Evolutionary conservation across 768 basidiomycete genomes (phyloP).

Genomic region (Thelephora aurantiotincta): DNA sequence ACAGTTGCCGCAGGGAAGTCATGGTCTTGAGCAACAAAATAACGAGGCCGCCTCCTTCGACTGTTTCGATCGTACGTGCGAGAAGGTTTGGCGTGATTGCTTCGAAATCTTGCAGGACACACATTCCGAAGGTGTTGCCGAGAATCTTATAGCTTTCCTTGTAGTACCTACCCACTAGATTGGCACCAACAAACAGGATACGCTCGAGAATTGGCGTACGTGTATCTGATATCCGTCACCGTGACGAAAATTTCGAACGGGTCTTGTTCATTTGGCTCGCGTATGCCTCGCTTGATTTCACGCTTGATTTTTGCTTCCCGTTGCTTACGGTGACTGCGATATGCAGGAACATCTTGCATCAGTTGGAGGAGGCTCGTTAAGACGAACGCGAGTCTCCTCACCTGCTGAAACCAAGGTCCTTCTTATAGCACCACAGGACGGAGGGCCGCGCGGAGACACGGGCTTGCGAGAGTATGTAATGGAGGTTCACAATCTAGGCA

Average conservation of each 20-base stretch:
- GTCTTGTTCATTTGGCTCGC: conserved; percentile 90
- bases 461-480: conserved; percentile 88
- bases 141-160: conserved; percentile 95
- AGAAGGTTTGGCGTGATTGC: conserved; percentile 95
- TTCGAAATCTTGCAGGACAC: conserved; percentile 94
- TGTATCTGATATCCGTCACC: conserved; percentile 98
- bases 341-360: background rate
- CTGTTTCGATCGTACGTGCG: conserved; percentile 94
- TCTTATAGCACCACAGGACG: conserved; percentile 98
- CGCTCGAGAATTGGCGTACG: conserved; percentile 33
- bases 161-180: conserved; percentile 51
- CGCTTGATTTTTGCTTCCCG: conserved; percentile 93
- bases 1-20: conserved; percentile 82
- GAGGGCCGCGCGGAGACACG: conserved; percentile 80
- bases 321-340: conserved; percentile 80
- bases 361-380: background rate
- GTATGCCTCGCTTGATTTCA: conserved; percentile 86
- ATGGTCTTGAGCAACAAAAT: conserved; percentile 89
- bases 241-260: conserved; percentile 98
- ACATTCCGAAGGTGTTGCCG: conserved; percentile 96
- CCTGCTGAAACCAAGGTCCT: conserved; percentile 94
- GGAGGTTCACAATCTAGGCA: conserved; percentile 77
- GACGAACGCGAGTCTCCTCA: conserved; percentile 20
- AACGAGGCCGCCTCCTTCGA: conserved; percentile 87
- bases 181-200: background rate